Evolutionary conservation across 2,329 filamentous ascomycete species (phyloP).

Genomic region (Whalleya microplaca): DNA sequence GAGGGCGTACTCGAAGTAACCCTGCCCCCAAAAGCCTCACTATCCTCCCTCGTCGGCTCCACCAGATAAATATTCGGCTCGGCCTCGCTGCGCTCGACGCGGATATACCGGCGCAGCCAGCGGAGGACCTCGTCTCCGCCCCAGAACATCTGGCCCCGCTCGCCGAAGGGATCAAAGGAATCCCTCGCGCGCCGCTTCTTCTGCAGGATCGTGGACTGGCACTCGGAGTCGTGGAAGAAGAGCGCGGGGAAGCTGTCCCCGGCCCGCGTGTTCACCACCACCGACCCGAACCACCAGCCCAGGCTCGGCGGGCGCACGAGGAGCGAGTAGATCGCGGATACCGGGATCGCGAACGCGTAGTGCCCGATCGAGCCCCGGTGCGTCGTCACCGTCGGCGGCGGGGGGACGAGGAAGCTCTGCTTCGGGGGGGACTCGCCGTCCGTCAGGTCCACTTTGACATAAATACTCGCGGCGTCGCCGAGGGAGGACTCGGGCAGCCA

Average conservation of each 20-base stretch:
- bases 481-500: conserved; percentile 92
- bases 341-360: conserved; percentile 89
- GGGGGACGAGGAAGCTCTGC: conserved; percentile 88
- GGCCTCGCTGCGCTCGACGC: conserved; percentile 79
- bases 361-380: conserved; percentile 73
- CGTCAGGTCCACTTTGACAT: conserved; percentile 92
- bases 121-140: conserved; percentile 92
- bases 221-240: conserved; percentile 98
- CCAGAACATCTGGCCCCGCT: conserved; percentile 90
- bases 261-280: conserved; percentile 88
- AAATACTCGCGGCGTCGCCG: conserved; percentile 83
- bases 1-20: conserved; percentile 51
- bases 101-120: conserved; percentile 85
- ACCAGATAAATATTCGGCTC: conserved; percentile 92
- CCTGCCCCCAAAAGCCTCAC: conserved; percentile 74
- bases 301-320: conserved; percentile 88
- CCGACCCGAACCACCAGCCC: conserved; percentile 97
- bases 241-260: conserved; percentile 94
- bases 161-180: conserved; percentile 87
- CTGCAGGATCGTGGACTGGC: conserved; percentile 91
- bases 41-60: conserved; percentile 84
- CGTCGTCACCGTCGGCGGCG: conserved; percentile 82
- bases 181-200: conserved; percentile 85
- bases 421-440: conserved; percentile 80
- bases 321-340: conserved; percentile 88